phyloP scores from a whole-genome alignment of 352 stramenopile genomes.

The Ophiocytium majus region DNA sequence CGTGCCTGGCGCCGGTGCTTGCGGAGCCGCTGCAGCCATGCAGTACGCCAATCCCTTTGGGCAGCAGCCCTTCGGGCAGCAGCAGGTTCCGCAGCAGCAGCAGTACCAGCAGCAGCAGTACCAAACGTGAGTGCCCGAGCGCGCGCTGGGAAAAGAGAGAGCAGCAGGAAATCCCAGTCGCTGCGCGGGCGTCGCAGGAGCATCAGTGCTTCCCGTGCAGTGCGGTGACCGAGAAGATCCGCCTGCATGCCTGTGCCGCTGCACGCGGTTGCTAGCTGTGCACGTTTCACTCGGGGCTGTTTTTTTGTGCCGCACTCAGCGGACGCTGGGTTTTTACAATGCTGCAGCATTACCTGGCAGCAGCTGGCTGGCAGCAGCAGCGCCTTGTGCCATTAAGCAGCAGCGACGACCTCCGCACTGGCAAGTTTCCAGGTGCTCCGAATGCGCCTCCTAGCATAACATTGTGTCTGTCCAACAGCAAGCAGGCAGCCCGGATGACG shows the following conservation, averaged over 20 bases:
- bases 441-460: not conserved
- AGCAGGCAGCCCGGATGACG: not conserved
- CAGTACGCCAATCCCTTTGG: not conserved
- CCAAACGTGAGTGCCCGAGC: not conserved
- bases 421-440: not conserved
- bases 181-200: not conserved
- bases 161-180: too few species aligned
- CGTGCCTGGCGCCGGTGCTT: too few species aligned
- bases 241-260: not conserved
- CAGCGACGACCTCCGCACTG: not conserved
- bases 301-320: too few species aligned
- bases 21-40: too few species aligned
- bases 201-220: not conserved
- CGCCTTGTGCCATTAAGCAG: too few species aligned
- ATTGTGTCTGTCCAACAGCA: too few species aligned
- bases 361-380: too few species aligned
- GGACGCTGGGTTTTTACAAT: too few species aligned
- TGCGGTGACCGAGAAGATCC: not conserved
- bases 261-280: too few species aligned
- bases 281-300: too few species aligned
- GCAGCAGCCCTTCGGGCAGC: not conserved
- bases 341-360: too few species aligned
- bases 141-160: too few species aligned
- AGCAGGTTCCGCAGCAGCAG: not conserved
- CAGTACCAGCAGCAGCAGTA: not conserved